A percentile compares a stretch with the other conserved stretches of the same genome.
Evolutionary conservation across 78 protist species (phyloP).

Genomic region (Dictyostelium capitatum): DNA sequence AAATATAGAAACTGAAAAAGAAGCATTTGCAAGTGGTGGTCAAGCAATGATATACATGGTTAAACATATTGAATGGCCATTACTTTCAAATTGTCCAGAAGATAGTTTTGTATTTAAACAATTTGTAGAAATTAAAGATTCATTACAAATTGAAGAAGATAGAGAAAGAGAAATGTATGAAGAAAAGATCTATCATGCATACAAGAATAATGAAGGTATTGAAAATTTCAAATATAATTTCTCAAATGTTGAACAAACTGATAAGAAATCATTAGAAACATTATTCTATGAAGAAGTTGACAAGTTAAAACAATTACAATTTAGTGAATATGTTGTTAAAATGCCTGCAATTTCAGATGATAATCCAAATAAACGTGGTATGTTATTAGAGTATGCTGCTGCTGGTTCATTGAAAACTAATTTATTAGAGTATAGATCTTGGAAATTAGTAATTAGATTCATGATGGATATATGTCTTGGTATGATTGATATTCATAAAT

Average conservation of each 20-base stretch:
- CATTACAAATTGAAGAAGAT: conserved; percentile 1
- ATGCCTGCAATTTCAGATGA: conserved; percentile 34
- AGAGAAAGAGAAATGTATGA: background rate
- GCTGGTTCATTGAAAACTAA: conserved; percentile 15
- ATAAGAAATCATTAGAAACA: conserved; percentile 8
- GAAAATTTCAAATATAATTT: conserved; percentile 22
- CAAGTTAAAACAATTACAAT: background rate
- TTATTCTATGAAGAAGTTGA: conserved; percentile 27
- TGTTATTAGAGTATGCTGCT: background rate
- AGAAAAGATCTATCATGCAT: conserved; percentile 15
- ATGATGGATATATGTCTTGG: conserved; percentile 19
- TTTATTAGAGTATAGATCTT: background rate
- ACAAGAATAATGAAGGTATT: background rate
- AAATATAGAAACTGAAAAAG: background rate
- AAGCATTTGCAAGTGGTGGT: conserved; percentile 24
- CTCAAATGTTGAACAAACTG: conserved; percentile 15
- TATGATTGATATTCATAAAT: conserved; percentile 82
- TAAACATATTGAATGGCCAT: background rate
- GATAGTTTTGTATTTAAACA: conserved; percentile 13
- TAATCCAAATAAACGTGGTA: conserved; percentile 12
- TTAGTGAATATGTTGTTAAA: conserved; percentile 2
- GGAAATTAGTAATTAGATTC: conserved; percentile 1
- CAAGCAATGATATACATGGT: conserved; percentile 30
- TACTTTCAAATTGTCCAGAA: background rate
- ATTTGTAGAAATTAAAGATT: background rate